Base-by-base conservation (phyloP, 257 asterid genomes). In the Ocimum tenuiflorum region DNA sequence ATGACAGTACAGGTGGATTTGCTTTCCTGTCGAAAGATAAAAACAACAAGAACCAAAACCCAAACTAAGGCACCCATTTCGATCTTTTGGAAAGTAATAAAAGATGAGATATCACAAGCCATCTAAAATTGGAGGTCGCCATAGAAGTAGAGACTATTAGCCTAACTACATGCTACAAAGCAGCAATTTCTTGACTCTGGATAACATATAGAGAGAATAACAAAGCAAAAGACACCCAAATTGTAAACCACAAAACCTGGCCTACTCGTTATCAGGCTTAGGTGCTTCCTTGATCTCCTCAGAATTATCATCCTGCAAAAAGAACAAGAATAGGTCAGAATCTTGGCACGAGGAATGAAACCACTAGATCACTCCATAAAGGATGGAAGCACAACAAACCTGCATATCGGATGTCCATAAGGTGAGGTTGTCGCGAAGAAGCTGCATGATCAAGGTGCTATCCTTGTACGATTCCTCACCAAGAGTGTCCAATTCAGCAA, bases 401-500 rank as follows among this genome's bases (percentile, higher is more conserved):
- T 85, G 95, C 94, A 86, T 86, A 65, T 90, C 97, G 35, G 97
- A 88, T 49, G 96, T 90, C 97, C 97, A 90, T 77, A 90, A 64
- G 49, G 96, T 90, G 60, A 90, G 90, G 80, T 90, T 90, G 73
- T 90, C 97, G 13, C 97, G 96, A 58, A 90, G 89, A 73, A 90
- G 97, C 80, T 90, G 97, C 97, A 90, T 90, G 68, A 90, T 90
- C 70, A 90, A 72, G 78, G 97, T 90, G 92, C 96, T 90, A 59
- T 88, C 97, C 84, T 86, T 90, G 86, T 89, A 89, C 15, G 97
- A 89, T 46, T 89, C 97, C 82, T 89, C 97, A 53, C 97, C 97
- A 48, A 89, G 86, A 14, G 97, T 85, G 80, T 90, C 97, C 79
- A 90, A 61, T 78, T 90, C 97, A 5, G 97, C 91, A 59, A 90